Base-by-base conservation (phyloP, 805 yeast species). In the Hanseniaspora nectarophila region DNA sequence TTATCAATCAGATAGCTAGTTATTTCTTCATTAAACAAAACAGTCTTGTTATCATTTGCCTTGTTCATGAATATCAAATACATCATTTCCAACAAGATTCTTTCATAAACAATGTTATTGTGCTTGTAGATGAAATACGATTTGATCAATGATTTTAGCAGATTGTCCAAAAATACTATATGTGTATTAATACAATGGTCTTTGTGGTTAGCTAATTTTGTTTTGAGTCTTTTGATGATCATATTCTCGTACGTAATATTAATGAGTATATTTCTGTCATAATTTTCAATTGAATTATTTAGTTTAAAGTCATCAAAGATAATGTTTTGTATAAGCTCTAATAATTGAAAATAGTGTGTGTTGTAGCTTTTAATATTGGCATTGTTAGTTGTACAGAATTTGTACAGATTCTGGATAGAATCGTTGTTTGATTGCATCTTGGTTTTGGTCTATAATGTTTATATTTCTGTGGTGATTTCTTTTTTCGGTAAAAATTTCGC, bases 51-150 rank as follows among this genome's bases (percentile, higher is more conserved):
- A 16, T 48, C 52, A 3, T 31, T 48, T 23, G 2, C 18, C 13
- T 48, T 48, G 40, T 40, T 48, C 21, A 40, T 21, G 13, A 33
- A 39, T 6, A 48, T 24, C 16, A 48, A 33, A 40, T 40, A 40
- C 4, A 48, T 48, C 45, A 48, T 48, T n/a, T 28, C 43, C 4
- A 33, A n/a, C 4, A 28, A 6, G 16, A 40, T 48, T 31, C 39
- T 32, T 40, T 26, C 18, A 31, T 48, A 48, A n/a, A 23, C 33
- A 20, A 39, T 39, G 37, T 48, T 33, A 20, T 48, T 48, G 24
- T 31, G 24, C 8, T 48, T 48, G 21, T 40, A 40, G 9, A 48
- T 32, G 2, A 40, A 8, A 26, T 48, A 48, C 8, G 45, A 39
- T 21, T 33, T 48, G 10, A 40, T 13, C 15, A 48, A 5, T 10